Percentiles rank a stretch among this genome's conserved stretches.
Conservation (phyloP, 345 rosid genomes). For the Citrus sinensis region DVS_A1.0 CM039162.1:32129501-32130000, state of each 20-base stretch:
- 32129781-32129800: too few species aligned
- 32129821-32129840: not conserved
- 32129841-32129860: not conserved
- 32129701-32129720: not conserved
- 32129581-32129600: too few species aligned
- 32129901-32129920: not conserved
- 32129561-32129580: too few species aligned
- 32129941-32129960: not conserved
- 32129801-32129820: not conserved
- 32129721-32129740: not conserved
- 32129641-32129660: not conserved
- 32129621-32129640: not conserved
- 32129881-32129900: not conserved
- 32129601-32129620: too few species aligned
- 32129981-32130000: constrained; percentile 76
- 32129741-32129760: not conserved
- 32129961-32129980: constrained; percentile 53
- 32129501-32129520: too few species aligned
- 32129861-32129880: not conserved
- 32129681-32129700: not conserved
- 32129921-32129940: not conserved
- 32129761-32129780: not conserved
- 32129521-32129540: too few species aligned
- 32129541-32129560: too few species aligned
- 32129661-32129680: not conserved